Percentiles rank a stretch among this genome's conserved stretches.
Conservation (phyloP, 1,284 basidiomycete genomes). For the Flammula alnicola region DNA sequence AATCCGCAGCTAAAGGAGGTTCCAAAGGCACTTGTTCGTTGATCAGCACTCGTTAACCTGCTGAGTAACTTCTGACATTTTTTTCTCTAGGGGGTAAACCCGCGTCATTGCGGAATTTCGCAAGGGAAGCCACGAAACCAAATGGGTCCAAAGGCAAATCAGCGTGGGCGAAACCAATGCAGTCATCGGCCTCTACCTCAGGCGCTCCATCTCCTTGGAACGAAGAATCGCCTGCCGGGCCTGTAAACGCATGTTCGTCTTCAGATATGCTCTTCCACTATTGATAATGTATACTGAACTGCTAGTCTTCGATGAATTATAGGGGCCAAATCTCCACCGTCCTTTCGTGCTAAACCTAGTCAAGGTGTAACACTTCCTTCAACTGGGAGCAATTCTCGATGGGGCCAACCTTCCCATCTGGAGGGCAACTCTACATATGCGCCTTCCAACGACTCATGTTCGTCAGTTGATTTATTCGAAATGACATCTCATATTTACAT, state of each 20-base stretch:
- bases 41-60: not conserved
- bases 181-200: not conserved
- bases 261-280: not conserved
- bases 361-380: no score
- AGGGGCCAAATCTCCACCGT: no score
- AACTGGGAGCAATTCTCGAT: no score
- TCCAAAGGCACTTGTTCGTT: conserved; percentile 1
- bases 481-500: not conserved
- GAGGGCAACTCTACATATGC: not conserved
- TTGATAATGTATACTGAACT: not conserved
- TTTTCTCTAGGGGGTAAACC: not conserved
- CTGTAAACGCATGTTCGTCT: conserved; percentile 19
- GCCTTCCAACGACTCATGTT: not conserved
- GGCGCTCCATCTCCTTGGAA: conserved; percentile 10
- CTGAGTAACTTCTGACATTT: not conserved
- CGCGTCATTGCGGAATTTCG: conserved; percentile 11
- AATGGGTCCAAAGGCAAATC: not conserved
- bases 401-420: not conserved
- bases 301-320: no score
- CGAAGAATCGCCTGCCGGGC: conserved; percentile 7
- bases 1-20: no score
- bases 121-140: not conserved
- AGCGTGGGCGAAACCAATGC: conserved; percentile 5
- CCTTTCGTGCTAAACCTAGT: no score
- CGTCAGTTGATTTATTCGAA: not conserved